These are phyloP conservation scores for Botrytis elliptica DNA, from an alignment of 2,329 filamentous ascomycete genomes.

Conservation along the genomic window DNA sequence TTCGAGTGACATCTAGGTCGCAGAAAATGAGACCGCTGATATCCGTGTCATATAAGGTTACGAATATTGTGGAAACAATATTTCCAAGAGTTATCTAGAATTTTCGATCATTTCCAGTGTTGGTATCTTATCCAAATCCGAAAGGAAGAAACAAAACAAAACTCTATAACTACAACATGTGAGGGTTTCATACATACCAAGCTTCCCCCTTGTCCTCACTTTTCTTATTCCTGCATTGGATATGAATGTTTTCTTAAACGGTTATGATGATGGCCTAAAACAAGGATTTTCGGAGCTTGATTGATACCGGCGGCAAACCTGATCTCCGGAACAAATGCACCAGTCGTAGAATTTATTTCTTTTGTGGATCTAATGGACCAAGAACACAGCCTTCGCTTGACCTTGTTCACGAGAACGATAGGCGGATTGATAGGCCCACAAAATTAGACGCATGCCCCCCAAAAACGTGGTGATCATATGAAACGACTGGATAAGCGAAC, in stretches of 20 bases:
- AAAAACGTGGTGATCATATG: constrained; percentile 3
- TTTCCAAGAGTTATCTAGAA: neutral
- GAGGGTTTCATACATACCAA: neutral
- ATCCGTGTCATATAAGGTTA: neutral
- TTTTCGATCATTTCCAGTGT: neutral
- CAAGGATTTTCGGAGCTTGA: neutral
- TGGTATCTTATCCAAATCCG: neutral
- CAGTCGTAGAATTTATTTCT: constrained; percentile 8
- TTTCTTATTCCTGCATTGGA: neutral
- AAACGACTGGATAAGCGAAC: constrained; percentile 8
- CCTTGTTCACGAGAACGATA: neutral
- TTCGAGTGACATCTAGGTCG: neutral
- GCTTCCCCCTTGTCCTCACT: neutral
- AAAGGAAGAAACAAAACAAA: neutral
- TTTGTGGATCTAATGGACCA: neutral
- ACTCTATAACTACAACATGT: neutral
- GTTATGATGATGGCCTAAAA: neutral
- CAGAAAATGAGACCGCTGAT: neutral
- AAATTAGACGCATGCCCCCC: constrained; percentile 14
- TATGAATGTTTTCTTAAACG: neutral
- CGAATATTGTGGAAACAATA: neutral
- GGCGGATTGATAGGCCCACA: constrained; percentile 15
- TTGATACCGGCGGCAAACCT: constrained; percentile 8
- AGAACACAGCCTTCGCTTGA: constrained; percentile 11
- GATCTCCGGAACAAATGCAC: neutral